Conservation (phyloP, 257 asterid genomes). For the Orobanche coerulescens region DNA sequence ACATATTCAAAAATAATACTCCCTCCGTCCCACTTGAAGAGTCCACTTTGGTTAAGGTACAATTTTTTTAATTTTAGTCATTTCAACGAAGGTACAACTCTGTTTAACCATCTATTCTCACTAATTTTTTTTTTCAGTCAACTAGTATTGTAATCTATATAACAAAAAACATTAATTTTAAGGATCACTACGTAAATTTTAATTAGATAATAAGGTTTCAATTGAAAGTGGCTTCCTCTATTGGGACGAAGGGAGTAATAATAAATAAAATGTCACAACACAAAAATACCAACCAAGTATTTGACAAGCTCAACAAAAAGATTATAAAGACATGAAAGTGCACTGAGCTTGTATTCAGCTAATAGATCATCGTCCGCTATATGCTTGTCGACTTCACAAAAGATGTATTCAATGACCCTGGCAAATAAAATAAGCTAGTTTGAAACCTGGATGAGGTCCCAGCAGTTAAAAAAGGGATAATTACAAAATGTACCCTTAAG, state of each 20-base stretch:
- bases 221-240: too few relatives aligned
- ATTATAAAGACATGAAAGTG: slow-evolving; percentile 76
- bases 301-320: slow-evolving; percentile 74
- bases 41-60: too few relatives aligned
- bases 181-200: too few relatives aligned
- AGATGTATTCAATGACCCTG: slow-evolving; percentile 77
- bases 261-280: neutral
- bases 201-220: too few relatives aligned
- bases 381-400: slow-evolving; percentile 76
- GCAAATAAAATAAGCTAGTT: slow-evolving; percentile 13
- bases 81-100: too few relatives aligned
- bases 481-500: too few relatives aligned
- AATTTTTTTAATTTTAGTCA: too few relatives aligned
- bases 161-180: too few relatives aligned
- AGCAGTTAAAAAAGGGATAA: neutral
- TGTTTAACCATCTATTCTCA: too few relatives aligned
- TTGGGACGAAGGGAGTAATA: neutral
- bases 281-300: slow-evolving; percentile 54
- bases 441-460: neutral
- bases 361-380: slow-evolving; percentile 44
- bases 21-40: too few relatives aligned
- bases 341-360: slow-evolving; percentile 58
- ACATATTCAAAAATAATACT: neutral
- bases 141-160: too few relatives aligned
- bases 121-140: too few relatives aligned